These are phyloP conservation scores for Metschnikowia borealis DNA, from an alignment of 805 yeast genomes.

Conservation along the genomic window DNA sequence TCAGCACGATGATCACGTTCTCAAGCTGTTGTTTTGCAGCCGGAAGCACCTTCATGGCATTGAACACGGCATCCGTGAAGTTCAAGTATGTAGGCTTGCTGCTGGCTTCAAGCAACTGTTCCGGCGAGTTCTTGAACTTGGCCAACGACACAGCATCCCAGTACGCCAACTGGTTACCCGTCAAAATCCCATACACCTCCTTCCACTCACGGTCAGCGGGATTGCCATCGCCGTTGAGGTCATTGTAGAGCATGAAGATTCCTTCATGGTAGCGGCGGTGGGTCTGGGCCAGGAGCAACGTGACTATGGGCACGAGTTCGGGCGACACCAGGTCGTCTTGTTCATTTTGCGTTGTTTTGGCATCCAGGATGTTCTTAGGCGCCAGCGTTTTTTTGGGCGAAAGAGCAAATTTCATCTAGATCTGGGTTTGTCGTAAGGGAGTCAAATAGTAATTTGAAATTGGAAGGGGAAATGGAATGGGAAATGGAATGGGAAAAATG, in stretches of 20 bases:
- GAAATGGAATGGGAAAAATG: not conserved
- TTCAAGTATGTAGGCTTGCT: conserved; percentile 84
- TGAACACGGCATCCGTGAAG: conserved; percentile 84
- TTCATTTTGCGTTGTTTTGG: not conserved
- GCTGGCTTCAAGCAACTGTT: conserved; percentile 51
- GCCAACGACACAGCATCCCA: conserved; percentile 80
- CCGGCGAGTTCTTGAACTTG: conserved; percentile 48
- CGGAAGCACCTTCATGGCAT: conserved; percentile 64
- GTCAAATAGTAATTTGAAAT: no score
- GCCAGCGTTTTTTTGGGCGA: conserved; percentile 10
- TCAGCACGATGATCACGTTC: conserved; percentile 83
- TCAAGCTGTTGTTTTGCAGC: conserved; percentile 59
- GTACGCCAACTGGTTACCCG: conserved; percentile 87
- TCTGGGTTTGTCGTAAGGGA: not conserved
- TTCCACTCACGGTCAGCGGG: conserved; percentile 83
- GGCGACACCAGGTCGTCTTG: conserved; percentile 33
- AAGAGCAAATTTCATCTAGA: conserved; percentile 6
- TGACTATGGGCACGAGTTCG: conserved; percentile 65
- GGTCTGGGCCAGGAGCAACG: conserved; percentile 66
- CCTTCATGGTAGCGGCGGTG: conserved; percentile 77
- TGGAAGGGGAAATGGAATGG: not conserved
- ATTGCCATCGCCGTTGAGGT: conserved; percentile 76
- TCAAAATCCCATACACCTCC: conserved; percentile 87
- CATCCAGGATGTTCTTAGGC: not conserved
- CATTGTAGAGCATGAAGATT: conserved; percentile 67